phyloP scores from a whole-genome alignment of 2,329 filamentous ascomycete species.

The Periglandula ipomoeae region DNA sequence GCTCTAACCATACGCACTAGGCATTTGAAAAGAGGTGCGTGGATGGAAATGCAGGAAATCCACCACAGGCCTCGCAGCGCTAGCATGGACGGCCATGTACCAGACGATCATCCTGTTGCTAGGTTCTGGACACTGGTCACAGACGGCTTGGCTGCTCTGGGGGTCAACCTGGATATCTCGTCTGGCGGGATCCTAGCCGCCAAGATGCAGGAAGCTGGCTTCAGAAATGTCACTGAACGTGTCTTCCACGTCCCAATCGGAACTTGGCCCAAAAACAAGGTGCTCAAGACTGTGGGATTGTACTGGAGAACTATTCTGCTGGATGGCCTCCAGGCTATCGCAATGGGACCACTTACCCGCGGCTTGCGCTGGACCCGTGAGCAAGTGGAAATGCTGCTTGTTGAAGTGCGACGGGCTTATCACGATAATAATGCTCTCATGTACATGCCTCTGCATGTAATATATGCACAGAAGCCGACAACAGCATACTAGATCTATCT shows the following conservation, averaged over 20 bases:
- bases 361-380: conserved; percentile 38
- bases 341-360: conserved; percentile 41
- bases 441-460: conserved; percentile 48
- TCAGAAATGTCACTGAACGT: conserved; percentile 40
- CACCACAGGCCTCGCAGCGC: conserved; percentile 38
- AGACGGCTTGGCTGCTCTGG: conserved; percentile 32
- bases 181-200: conserved; percentile 31
- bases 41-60: conserved; percentile 47
- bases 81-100: conserved; percentile 27
- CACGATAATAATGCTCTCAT: conserved; percentile 33
- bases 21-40: conserved; percentile 43
- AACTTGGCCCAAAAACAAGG: conserved; percentile 42
- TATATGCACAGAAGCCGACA: conserved; percentile 43
- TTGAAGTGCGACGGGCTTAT: conserved; percentile 39
- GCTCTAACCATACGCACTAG: conserved; percentile 16
- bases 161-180: conserved; percentile 37
- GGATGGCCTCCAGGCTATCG: conserved; percentile 41
- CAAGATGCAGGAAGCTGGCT: conserved; percentile 41
- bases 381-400: conserved; percentile 38
- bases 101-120: conserved; percentile 30
- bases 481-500: conserved; percentile 2
- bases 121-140: conserved; percentile 38
- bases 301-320: conserved; percentile 42
- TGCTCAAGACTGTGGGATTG: conserved; percentile 40
- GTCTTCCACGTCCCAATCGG: conserved; percentile 45